Base-by-base conservation (phyloP, 2,329 filamentous ascomycete genomes). In the Paecilomyces niveus region DNA sequence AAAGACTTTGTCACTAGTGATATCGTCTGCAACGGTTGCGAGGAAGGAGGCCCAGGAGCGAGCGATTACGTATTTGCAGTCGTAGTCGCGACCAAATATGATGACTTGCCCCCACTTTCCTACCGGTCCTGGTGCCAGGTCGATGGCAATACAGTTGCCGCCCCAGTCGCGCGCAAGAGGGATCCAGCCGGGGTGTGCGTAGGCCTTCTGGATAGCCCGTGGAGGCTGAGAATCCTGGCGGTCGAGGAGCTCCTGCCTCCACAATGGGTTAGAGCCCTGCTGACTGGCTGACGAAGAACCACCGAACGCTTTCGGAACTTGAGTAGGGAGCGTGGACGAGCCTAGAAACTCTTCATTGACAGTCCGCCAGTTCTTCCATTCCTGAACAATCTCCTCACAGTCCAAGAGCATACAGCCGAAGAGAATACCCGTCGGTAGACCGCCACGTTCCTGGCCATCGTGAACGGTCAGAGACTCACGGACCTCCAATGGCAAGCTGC, bases 51-150 rank as follows among this genome's bases (percentile, higher is more conserved):
- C 85, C 94, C 94, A 99, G 0, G 93, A 97, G 61, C 90, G 86
- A 31, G 94, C 90, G 58, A 99, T 84, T 6, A 99, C 94, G 71
- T 96, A 99, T 78, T 99, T 99, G 76, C 90, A 96, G 72, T 99
- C 94, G 76, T 96, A 99, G 77, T 99, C 94, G 61, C 94, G 90
- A 55, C 94, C 94, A 73, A 96, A 97, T 61, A 99, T 83, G 68
- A 99, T 96, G 64, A 99, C 86, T 73, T 99, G 94, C 57, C 94
- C 94, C 93, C 94, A 99, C 72, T 87, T 89, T 45, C 94, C 94
- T 53, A 85, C 84, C 9, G 93, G 90, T 2, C 94, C 94, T 22
- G 94, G 94, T 6, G 92, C 90, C 59, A 99, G 81, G 74, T 99
- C 94, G 53, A 97, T 85, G 18, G 92, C 93, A 69, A 99, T 82